Percentiles rank a stretch among this genome's conserved stretches.
These are phyloP conservation scores for Thozetella sp. DNA, from an alignment of 495 filamentous ascomycete genomes.

Conservation along the genomic window DNA sequence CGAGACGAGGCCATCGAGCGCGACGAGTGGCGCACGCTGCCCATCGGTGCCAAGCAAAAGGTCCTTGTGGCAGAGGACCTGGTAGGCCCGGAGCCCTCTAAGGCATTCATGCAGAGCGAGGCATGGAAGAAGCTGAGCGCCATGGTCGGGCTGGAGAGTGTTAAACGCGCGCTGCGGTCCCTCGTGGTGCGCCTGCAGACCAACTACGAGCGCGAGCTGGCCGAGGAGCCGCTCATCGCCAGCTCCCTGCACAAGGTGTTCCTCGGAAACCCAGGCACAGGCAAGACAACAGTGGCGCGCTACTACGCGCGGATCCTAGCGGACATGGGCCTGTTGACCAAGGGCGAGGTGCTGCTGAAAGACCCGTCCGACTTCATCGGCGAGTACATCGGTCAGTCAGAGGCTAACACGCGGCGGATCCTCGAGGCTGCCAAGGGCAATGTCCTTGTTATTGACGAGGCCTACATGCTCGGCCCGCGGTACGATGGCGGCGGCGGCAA, in stretches of 20 bases:
- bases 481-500: conserved; percentile 9
- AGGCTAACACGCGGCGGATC: conserved; percentile 72
- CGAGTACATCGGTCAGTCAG: conserved; percentile 61
- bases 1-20: conserved; percentile 31
- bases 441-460: conserved; percentile 78
- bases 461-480: conserved; percentile 56
- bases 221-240: conserved; percentile 55
- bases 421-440: conserved; percentile 68
- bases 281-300: conserved; percentile 78
- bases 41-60: conserved; percentile 14
- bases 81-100: conserved; percentile 66
- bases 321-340: conserved; percentile 60
- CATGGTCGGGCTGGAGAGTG: conserved; percentile 60
- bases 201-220: conserved; percentile 66
- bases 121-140: conserved; percentile 64
- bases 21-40: conserved; percentile 23
- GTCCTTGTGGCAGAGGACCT: conserved; percentile 60
- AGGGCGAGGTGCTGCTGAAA: conserved; percentile 66
- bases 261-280: conserved; percentile 70
- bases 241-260: conserved; percentile 73
- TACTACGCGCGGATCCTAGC: conserved; percentile 69
- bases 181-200: conserved; percentile 59
- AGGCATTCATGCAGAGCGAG: conserved; percentile 43
- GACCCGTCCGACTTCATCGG: conserved; percentile 79
- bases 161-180: conserved; percentile 61